Evolutionary conservation across 768 basidiomycete species (phyloP).

Genomic region (Candolleomyces aberdarensis): DNA sequence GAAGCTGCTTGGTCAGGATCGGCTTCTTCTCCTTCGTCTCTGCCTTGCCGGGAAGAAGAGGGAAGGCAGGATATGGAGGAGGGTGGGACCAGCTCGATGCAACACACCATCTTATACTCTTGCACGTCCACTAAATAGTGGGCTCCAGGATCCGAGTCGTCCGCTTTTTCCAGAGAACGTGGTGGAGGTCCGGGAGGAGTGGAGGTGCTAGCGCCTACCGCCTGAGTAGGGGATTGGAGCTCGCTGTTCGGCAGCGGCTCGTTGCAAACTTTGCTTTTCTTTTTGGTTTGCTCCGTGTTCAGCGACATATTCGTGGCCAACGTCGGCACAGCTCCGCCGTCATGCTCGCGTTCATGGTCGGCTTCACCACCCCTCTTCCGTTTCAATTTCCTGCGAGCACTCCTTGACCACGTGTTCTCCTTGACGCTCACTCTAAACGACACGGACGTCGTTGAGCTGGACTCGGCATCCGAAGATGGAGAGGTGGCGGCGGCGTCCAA

Average conservation of each 20-base stretch:
- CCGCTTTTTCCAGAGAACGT: neutral
- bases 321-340: neutral
- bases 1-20: too few species aligned
- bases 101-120: neutral
- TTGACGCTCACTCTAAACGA: conserved; percentile 18
- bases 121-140: neutral
- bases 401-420: conserved; percentile 56
- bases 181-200: too few species aligned
- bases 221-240: neutral
- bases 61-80: too few species aligned
- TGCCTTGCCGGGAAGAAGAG: too few species aligned
- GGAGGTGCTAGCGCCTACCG: too few species aligned
- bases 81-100: neutral
- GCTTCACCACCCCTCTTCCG: conserved; percentile 6
- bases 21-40: too few species aligned
- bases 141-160: neutral
- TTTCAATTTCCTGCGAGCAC: conserved; percentile 51
- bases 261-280: too few species aligned
- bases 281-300: too few species aligned
- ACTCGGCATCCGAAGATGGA: neutral
- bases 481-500: neutral
- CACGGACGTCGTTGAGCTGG: neutral
- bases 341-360: too few species aligned
- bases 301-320: too few species aligned
- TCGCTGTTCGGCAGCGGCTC: too few species aligned